Base-by-base conservation (phyloP, 2,329 filamentous ascomycete species). In the Tolypocladium ovalisporum region DNA sequence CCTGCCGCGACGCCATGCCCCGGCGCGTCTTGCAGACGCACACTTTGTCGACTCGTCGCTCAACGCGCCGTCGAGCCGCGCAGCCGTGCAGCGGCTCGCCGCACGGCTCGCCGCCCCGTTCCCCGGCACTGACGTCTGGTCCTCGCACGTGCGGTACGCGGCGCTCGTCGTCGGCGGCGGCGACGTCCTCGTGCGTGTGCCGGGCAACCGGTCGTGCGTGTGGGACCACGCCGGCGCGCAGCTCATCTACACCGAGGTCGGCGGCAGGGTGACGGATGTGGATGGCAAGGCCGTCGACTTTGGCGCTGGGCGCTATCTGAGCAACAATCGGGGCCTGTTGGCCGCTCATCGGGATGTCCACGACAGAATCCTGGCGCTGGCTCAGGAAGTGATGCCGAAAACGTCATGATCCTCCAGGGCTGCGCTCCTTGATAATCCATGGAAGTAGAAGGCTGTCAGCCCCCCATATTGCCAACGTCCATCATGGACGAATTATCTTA, bases 191-290 rank as follows among this genome's bases (percentile, higher is more conserved):
- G 57, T 75, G 29, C 66, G 72, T 7, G 61, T 72, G 15, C 70
- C 67, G 13, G 56, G 54, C 8, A 58, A 62, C 22, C 60, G 59
- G 39, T 68, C 70, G 57, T 70, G 66, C 54, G 63, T 73, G 40
- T 75, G 80, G 81, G 81, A 84, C 60, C 81, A 84, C 60, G 80
- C 80, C 0, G 81, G 80, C 7, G 79, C 80, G 1, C 81, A 83
- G 74, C 69, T 84, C 57, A 69, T 83, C 35, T 78, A 81, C 57
- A 76, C 79, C 57, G 81, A 84, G 67, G 69, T 77, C 1, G 81
- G 81, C 1, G 81, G 81, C 24, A 71, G 69, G 57, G 71, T 83
- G 52, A 82, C 79, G 0, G 81, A 84, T 56, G 68, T 75, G 56
- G 70, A 75, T 22, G 72, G 71, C 9, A 62, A 61, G 49, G 56